Evolutionary conservation across 345 rosid species (phyloP).

Genomic region (Mercurialis annua): DNA sequence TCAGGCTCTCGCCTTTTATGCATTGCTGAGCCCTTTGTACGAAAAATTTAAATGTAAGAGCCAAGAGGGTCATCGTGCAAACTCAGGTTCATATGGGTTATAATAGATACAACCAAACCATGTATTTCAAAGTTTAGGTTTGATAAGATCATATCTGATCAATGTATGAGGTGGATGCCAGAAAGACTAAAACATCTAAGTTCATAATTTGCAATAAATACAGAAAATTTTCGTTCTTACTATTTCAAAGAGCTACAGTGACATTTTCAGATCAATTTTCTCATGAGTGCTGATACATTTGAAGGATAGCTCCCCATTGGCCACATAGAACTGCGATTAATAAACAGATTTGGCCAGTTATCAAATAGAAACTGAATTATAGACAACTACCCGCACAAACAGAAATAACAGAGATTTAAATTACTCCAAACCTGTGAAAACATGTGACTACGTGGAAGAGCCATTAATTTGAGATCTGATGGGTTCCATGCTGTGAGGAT

Average conservation of each 20-base stretch:
- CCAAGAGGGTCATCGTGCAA: background rate
- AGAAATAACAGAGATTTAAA: background rate
- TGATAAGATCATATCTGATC: background rate
- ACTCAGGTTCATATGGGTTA: background rate
- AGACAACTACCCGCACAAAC: background rate
- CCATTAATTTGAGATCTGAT: slow-evolving; percentile 77
- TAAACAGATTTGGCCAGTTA: background rate
- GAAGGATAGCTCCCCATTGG: slow-evolving; percentile 79
- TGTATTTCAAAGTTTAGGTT: background rate
- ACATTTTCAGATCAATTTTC: slow-evolving; percentile 86
- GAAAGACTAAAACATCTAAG: background rate
- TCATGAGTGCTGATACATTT: slow-evolving; percentile 76
- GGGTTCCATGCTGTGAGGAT: slow-evolving; percentile 93
- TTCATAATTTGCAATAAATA: background rate
- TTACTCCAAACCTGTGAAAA: slow-evolving; percentile 65
- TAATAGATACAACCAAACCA: background rate
- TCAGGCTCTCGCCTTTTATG: background rate
- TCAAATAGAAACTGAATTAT: background rate
- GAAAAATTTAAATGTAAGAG: background rate
- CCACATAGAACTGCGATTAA: slow-evolving; percentile 61
- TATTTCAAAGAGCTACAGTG: slow-evolving; percentile 36
- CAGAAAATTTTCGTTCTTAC: background rate
- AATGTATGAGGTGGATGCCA: background rate
- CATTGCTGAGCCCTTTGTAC: background rate
- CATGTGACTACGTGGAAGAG: slow-evolving; percentile 96